Conservation (phyloP, 2,329 filamentous ascomycete genomes). For the Sclerotinia spermophila region DNA sequence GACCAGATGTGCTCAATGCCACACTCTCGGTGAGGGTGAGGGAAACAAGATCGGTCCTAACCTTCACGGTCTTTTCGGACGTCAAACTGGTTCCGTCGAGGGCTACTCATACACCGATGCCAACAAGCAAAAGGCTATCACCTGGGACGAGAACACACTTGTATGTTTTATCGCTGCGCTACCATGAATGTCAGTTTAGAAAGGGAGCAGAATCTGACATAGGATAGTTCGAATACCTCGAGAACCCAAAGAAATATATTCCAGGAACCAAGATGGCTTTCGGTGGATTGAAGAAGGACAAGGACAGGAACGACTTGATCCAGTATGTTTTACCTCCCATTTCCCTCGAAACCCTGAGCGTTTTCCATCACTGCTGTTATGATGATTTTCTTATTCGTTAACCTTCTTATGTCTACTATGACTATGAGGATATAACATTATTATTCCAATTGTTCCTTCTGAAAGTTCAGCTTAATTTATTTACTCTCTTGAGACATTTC, state of each 20-base stretch:
- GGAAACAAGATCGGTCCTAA: slow-evolving; percentile 98
- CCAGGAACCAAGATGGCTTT: slow-evolving; percentile 99
- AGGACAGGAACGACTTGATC: slow-evolving; percentile 99
- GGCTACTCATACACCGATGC: slow-evolving; percentile 98
- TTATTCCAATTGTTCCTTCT: slow-evolving; percentile 96
- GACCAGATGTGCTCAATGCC: slow-evolving; percentile 97
- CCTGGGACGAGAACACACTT: slow-evolving; percentile 81
- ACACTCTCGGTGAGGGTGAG: slow-evolving; percentile 86
- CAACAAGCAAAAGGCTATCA: slow-evolving; percentile 96
- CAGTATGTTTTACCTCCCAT: slow-evolving; percentile 59
- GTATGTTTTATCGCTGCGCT: slow-evolving; percentile 47
- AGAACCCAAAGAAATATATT: slow-evolving; percentile 99
- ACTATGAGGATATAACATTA: slow-evolving; percentile 53
- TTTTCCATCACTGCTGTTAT: slow-evolving; percentile 23
- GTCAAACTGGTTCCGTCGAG: slow-evolving; percentile 85
- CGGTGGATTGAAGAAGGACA: slow-evolving; percentile 98
- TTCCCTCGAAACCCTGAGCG: neutral
- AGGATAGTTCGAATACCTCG: slow-evolving; percentile 88
- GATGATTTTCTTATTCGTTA: slow-evolving; percentile 45
- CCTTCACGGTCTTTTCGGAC: slow-evolving; percentile 95
- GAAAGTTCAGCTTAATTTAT: slow-evolving; percentile 44
- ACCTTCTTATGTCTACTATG: slow-evolving; percentile 37
- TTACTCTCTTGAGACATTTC: neutral
- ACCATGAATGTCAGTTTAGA: neutral
- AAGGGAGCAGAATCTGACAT: neutral